A percentile compares a stretch with the other conserved stretches of the same genome.
These are phyloP conservation scores for Sphaerosporella brunnea DNA, from an alignment of 495 filamentous ascomycete species.

Conservation along the genomic window DNA sequence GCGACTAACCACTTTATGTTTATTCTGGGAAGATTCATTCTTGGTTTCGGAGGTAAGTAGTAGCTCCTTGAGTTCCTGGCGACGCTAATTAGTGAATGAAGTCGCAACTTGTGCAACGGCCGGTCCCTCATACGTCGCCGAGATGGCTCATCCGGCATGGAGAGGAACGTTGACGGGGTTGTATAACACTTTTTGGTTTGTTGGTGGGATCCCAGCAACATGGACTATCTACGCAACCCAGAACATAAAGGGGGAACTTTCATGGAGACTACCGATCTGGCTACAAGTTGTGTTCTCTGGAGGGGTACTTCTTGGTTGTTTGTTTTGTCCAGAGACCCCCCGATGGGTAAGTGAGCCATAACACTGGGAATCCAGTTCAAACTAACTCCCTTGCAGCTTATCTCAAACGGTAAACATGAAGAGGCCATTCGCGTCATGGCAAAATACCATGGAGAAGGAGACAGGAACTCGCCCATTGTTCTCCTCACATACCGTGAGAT, in stretches of 20 bases:
- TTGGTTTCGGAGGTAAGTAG: constrained; percentile 42
- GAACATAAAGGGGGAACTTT: constrained; percentile 20
- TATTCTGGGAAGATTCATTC: constrained; percentile 57
- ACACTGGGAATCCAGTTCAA: neutral
- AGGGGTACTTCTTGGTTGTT: constrained; percentile 20
- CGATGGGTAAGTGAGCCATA: constrained; percentile 23
- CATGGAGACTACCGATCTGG: constrained; percentile 44
- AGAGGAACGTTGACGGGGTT: constrained; percentile 49
- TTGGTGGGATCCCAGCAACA: constrained; percentile 21
- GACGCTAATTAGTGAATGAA: neutral
- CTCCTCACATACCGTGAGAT: constrained; percentile 43
- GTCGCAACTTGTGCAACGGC: constrained; percentile 49
- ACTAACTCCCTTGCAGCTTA: constrained; percentile 19
- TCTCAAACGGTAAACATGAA: constrained; percentile 36
- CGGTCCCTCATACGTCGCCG: constrained; percentile 54
- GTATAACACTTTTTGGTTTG: constrained; percentile 36
- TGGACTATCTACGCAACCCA: constrained; percentile 24
- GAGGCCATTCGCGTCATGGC: constrained; percentile 37
- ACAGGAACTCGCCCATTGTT: constrained; percentile 37
- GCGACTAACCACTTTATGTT: constrained; percentile 37
- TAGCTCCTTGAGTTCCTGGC: neutral
- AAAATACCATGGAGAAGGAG: constrained; percentile 42
- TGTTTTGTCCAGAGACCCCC: constrained; percentile 25
- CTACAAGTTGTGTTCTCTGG: constrained; percentile 36
- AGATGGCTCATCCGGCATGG: constrained; percentile 55